phyloP scores from a whole-genome alignment of 306 rosid genomes.

The Macrotyloma uniflorum region DNA sequence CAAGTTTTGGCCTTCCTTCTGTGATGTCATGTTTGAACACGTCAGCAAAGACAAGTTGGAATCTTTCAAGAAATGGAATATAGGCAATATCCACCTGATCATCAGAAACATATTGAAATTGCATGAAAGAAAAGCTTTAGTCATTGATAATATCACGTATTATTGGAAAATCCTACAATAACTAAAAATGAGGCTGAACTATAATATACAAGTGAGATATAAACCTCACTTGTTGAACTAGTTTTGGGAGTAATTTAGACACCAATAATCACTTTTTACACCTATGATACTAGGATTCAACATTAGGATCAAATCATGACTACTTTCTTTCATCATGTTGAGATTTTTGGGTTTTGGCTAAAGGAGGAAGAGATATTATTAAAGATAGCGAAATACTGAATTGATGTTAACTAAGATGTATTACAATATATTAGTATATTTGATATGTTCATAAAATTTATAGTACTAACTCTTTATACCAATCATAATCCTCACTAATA shows the following conservation, averaged over 20 bases:
- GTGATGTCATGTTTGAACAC: conserved; percentile 61
- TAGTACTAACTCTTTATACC: background rate
- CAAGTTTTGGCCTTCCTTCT: conserved; percentile 77
- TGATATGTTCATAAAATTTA: background rate
- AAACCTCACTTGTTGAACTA: no score
- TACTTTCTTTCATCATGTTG: background rate
- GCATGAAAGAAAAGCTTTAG: conserved; percentile 2
- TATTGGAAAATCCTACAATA: no score
- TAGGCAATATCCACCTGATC: conserved; percentile 80
- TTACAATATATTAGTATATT: background rate
- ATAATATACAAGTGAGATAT: no score
- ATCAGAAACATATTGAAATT: conserved; percentile 32
- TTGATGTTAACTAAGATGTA: background rate
- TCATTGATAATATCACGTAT: background rate
- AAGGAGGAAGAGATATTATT: background rate
- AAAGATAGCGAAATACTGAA: background rate
- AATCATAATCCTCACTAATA: background rate
- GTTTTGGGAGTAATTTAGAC: no score
- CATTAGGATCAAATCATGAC: background rate
- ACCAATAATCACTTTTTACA: no score
- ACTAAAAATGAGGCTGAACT: no score
- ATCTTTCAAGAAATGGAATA: conserved; percentile 71
- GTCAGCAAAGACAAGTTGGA: conserved; percentile 53
- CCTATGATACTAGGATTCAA: background rate
- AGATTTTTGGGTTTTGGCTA: background rate